Evolutionary conservation across 768 basidiomycete species (phyloP), one percentile per base, ranked within the genome.

Genomic region (Coprinopsis strossmayeri): DNA sequence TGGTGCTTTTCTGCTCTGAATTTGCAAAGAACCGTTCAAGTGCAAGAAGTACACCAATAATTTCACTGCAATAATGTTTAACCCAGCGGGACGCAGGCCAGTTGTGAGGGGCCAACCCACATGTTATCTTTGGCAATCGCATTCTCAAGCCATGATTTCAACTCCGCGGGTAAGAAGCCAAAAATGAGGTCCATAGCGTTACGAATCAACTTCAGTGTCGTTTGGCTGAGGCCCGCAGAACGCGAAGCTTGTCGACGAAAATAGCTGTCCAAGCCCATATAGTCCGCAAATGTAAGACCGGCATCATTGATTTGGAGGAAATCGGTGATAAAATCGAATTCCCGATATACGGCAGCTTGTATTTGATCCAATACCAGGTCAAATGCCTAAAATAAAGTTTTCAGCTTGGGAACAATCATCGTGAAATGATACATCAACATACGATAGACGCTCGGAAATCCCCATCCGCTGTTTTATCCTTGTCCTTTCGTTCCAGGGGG

Each of bases 101-200:
- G 30, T 15, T 32, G 15, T 7, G 9, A 32, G 9, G 9, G 20
- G 42, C 50, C 53, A 44, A 45, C 63, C 65, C 61, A 93, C 94
- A 94, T 70, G 51, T 66, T 72, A 61, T 96, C 94, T 55, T 78
- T 83, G 27, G 76, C 74, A 34, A 94, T 58, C 0, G 87, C 86
- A 15, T 64, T 72, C 55, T 98, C 94, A 12, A 93, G 70, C 91
- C 91, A 97, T 20, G 71, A 68, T 64, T 87, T 90, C 52, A 97
- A 49, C 61, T 95, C 93, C 1, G 73, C 71, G 2, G 86, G 84
- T 15, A 98, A 68, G 69, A 95, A 98, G 5, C 93, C 92, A 63
- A 97, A 98, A 45, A 97, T 92, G 45, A 95, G 68, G 55, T 98
- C 95, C 87, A 97, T 81, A 24, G 92, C 90, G 2, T 84, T 84